phyloP scores from a whole-genome alignment of 2,329 filamentous ascomycete genomes.

The Aureobasidium sp. region DNA sequence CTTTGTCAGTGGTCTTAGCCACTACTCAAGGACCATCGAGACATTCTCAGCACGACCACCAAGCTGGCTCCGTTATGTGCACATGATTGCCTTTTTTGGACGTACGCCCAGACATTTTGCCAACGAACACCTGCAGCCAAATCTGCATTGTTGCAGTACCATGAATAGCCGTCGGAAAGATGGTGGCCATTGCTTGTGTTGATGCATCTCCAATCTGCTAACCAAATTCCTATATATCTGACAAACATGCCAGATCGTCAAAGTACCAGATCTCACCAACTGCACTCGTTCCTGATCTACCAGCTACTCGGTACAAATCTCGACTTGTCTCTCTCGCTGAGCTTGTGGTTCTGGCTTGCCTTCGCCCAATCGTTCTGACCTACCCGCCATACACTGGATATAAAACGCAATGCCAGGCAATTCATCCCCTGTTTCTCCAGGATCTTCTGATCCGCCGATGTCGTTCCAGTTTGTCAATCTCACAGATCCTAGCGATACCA shows the following conservation, averaged over 20 bases:
- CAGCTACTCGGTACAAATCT: background rate
- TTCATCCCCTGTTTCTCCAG: background rate
- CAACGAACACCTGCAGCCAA: slow-evolving; percentile 10
- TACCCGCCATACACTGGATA: background rate
- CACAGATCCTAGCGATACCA: slow-evolving; percentile 24
- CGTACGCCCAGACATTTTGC: background rate
- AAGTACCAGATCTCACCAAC: background rate
- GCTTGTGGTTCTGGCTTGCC: background rate
- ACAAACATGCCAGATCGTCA: too few species aligned
- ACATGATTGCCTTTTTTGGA: slow-evolving; percentile 1
- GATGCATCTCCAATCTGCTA: background rate
- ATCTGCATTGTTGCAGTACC: slow-evolving; percentile 9
- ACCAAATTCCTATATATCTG: slow-evolving; percentile 4
- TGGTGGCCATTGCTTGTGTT: background rate
- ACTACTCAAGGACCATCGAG: background rate
- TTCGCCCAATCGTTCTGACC: background rate
- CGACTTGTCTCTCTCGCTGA: background rate
- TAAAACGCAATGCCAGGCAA: background rate
- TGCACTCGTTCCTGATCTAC: background rate
- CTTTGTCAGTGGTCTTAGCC: slow-evolving; percentile 9
- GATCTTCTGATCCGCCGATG: background rate
- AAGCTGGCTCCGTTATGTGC: background rate
- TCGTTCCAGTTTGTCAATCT: slow-evolving; percentile 8
- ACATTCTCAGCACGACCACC: background rate
- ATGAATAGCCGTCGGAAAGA: slow-evolving; percentile 9